A percentile compares a stretch with the other conserved stretches of the same genome.
These are phyloP conservation scores for Nyssa sinensis DNA, from an alignment of 148 eudicot genomes.

Conservation along the genomic window DNA sequence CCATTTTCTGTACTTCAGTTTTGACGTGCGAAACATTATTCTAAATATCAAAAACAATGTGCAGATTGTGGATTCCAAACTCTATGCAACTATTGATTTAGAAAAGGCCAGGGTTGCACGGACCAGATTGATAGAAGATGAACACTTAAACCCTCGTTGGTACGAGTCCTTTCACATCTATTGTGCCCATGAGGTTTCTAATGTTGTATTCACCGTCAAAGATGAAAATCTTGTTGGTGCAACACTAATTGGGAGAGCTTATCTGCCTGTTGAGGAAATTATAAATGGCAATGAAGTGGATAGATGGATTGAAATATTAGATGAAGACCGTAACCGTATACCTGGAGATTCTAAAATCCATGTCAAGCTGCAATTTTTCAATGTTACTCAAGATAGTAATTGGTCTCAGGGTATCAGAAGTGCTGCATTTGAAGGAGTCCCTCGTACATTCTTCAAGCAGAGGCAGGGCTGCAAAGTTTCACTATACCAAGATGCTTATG, in stretches of 20 bases:
- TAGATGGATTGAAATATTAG: conserved; percentile 50
- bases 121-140: conserved; percentile 37
- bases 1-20: background rate
- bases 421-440: conserved; percentile 53
- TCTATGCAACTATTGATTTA: conserved; percentile 71
- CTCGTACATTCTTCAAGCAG: conserved; percentile 58
- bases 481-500: conserved; percentile 73
- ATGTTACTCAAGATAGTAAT: conserved; percentile 41
- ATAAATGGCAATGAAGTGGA: conserved; percentile 41
- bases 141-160: conserved; percentile 56
- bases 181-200: conserved; percentile 58
- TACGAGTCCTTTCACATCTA: conserved; percentile 53
- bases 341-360: conserved; percentile 52
- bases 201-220: conserved; percentile 63
- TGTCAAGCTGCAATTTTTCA: conserved; percentile 47
- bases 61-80: conserved; percentile 43
- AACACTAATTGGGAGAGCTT: conserved; percentile 73
- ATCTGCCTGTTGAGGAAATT: conserved; percentile 58
- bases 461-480: conserved; percentile 57
- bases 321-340: conserved; percentile 46
- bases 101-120: conserved; percentile 66
- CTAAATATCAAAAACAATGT: background rate
- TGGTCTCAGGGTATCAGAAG: conserved; percentile 67
- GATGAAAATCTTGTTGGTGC: conserved; percentile 65
- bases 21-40: background rate